These are phyloP conservation scores for Kurtzmaniella fragi DNA, from an alignment of 805 yeast genomes.

Conservation along the genomic window DNA sequence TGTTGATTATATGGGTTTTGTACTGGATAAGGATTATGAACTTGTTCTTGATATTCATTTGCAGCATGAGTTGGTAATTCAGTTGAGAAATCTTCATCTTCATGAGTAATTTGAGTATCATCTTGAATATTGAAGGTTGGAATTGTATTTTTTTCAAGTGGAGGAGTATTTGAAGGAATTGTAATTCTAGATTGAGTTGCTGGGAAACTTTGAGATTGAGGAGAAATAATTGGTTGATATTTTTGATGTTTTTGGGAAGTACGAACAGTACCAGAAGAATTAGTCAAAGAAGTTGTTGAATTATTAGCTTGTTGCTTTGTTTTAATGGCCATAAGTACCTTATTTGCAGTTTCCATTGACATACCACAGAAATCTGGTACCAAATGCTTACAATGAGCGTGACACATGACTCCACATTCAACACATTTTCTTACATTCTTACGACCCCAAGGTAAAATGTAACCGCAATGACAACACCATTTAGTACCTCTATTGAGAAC, in stretches of 20 bases:
- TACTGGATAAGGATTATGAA: conserved; percentile 1
- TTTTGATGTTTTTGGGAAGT: conserved; percentile 5
- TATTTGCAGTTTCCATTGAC: conserved; percentile 95
- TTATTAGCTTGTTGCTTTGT: conserved; percentile 36
- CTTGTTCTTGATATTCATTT: background rate
- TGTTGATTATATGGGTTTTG: conserved; percentile 1
- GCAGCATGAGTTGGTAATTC: conserved; percentile 3
- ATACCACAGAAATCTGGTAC: conserved; percentile 99
- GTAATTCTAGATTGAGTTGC: conserved; percentile 10
- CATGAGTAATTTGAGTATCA: no score
- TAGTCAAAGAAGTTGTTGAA: conserved; percentile 5
- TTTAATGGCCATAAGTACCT: conserved; percentile 78
- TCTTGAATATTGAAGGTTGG: conserved; percentile 10
- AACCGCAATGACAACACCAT: conserved; percentile 99
- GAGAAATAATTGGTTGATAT: conserved; percentile 1
- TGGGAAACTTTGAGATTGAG: conserved; percentile 8
- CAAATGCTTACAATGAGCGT: conserved; percentile 83
- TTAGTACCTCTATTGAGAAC: conserved; percentile 89
- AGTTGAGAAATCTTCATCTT: conserved; percentile 1
- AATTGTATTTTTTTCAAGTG: conserved; percentile 8
- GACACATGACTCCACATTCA: conserved; percentile 94
- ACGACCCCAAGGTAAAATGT: conserved; percentile 90
- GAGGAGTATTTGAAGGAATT: conserved; percentile 7
- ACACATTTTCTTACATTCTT: conserved; percentile 89
- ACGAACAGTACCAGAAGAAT: no score